phyloP scores from a whole-genome alignment of 139 green algal species.

The Chlorella sorokiniana region DNA sequence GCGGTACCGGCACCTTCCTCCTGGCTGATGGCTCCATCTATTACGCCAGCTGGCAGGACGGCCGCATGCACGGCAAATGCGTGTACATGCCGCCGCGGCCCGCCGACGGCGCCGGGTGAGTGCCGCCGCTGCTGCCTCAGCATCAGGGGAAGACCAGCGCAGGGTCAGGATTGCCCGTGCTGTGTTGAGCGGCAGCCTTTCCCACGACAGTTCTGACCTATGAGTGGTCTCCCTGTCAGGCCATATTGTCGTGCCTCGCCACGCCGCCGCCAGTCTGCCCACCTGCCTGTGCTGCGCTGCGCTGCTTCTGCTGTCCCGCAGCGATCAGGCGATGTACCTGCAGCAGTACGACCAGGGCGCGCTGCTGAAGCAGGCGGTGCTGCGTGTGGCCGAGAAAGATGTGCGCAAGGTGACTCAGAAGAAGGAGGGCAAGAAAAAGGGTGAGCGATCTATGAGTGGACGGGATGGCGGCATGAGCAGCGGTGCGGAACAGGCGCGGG shows the following conservation, averaged over 20 bases:
- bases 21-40: slow-evolving; percentile 60
- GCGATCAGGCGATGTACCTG: slow-evolving; percentile 44
- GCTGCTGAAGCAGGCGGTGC: slow-evolving; percentile 47
- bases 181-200: too few species aligned
- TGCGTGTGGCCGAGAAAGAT: slow-evolving; percentile 52
- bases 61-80: slow-evolving; percentile 68
- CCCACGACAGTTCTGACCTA: neutral
- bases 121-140: neutral
- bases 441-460: too few species aligned
- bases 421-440: slow-evolving; percentile 34
- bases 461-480: neutral
- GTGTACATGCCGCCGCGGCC: slow-evolving; percentile 45
- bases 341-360: slow-evolving; percentile 48
- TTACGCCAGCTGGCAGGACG: slow-evolving; percentile 67
- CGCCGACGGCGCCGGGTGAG: neutral
- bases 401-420: slow-evolving; percentile 43
- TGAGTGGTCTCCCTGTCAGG: neutral
- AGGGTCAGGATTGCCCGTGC: too few species aligned
- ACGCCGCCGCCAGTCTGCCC: too few species aligned
- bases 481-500: neutral
- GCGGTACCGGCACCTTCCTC: slow-evolving; percentile 62
- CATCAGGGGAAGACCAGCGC: neutral
- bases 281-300: neutral
- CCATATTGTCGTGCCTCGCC: too few species aligned
- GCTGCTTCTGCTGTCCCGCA: neutral